phyloP scores from a whole-genome alignment of 805 yeast species.

The Kazachstania bromeliacearum region DNA sequence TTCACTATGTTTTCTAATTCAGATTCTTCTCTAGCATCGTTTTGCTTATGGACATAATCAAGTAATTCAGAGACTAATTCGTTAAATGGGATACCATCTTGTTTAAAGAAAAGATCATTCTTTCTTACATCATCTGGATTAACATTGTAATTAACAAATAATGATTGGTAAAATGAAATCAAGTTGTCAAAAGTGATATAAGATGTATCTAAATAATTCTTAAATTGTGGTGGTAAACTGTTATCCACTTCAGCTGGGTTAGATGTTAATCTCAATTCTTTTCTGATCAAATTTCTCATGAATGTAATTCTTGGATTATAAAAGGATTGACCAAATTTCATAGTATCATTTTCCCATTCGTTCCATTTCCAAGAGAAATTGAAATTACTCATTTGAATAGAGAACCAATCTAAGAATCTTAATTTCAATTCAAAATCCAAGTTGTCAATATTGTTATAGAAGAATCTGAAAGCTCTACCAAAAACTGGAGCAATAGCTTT shows the following conservation, averaged over 20 bases:
- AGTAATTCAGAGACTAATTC: slow-evolving; percentile 32
- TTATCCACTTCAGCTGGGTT: slow-evolving; percentile 53
- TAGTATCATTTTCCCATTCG: slow-evolving; percentile 71
- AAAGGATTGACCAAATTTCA: slow-evolving; percentile 33
- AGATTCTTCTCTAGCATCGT: slow-evolving; percentile 22
- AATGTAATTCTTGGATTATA: slow-evolving; percentile 70
- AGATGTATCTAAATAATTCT: slow-evolving; percentile 38
- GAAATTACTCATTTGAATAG: slow-evolving; percentile 86
- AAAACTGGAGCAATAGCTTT: slow-evolving; percentile 85
- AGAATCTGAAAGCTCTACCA: slow-evolving; percentile 82
- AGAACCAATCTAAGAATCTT: slow-evolving; percentile 80
- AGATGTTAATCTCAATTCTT: slow-evolving; percentile 78
- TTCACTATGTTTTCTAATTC: slow-evolving; percentile 26
- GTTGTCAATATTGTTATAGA: slow-evolving; percentile 56
- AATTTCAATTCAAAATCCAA: slow-evolving; percentile 70
- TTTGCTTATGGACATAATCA: slow-evolving; percentile 30
- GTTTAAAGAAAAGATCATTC: slow-evolving; percentile 33
- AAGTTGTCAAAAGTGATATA: slow-evolving; percentile 31
- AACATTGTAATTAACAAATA: slow-evolving; percentile 21
- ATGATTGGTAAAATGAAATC: slow-evolving; percentile 30
- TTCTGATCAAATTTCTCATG: slow-evolving; percentile 67
- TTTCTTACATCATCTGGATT: slow-evolving; percentile 24
- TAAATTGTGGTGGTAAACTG: slow-evolving; percentile 57
- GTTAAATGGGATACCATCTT: slow-evolving; percentile 31
- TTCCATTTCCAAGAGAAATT: slow-evolving; percentile 97